phyloP scores from a whole-genome alignment of 352 stramenopile species.

The Phytophthora idaei region DNA sequence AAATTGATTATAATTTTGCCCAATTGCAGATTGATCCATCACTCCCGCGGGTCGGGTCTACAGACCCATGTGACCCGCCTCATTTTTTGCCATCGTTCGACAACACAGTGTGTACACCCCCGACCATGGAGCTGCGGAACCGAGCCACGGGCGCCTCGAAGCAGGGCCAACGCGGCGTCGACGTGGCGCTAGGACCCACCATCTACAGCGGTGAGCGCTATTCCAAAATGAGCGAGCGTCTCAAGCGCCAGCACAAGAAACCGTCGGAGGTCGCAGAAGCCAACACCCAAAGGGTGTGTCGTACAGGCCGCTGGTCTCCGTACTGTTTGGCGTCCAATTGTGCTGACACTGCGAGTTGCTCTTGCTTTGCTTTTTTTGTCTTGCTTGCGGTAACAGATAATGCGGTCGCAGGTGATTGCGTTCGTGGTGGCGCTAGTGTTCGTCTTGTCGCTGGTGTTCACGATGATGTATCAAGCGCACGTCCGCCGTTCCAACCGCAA shows the following conservation, averaged over 20 bases:
- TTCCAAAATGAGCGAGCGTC: conserved; percentile 82
- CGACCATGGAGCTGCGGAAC: conserved; percentile 69
- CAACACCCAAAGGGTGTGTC: conserved; percentile 46
- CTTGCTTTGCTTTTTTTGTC: not conserved
- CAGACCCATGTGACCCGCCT: not conserved
- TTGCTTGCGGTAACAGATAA: conserved; percentile 45
- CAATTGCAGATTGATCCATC: conserved; percentile 7
- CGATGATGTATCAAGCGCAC: conserved; percentile 60
- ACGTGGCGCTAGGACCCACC: conserved; percentile 75
- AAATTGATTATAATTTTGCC: conserved; percentile 7
- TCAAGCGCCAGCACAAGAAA: conserved; percentile 75
- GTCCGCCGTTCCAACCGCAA: conserved; percentile 34
- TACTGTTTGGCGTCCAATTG: not conserved
- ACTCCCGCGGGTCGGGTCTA: conserved; percentile 11
- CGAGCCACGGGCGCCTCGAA: conserved; percentile 43
- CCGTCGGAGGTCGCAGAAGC: conserved; percentile 44
- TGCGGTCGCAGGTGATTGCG: conserved; percentile 62
- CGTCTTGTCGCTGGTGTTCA: conserved; percentile 58
- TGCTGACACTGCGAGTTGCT: conserved; percentile 10
- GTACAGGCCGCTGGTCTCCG: not conserved
- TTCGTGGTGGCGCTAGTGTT: conserved; percentile 63
- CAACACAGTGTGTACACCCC: not conserved
- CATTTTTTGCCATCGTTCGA: conserved; percentile 1
- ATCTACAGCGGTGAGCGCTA: conserved; percentile 86
- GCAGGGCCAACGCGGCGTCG: conserved; percentile 34